Evolutionary conservation across 257 asterid species (phyloP), one percentile per base, ranked within the genome.

Genomic region (Coffea canephora): DNA sequence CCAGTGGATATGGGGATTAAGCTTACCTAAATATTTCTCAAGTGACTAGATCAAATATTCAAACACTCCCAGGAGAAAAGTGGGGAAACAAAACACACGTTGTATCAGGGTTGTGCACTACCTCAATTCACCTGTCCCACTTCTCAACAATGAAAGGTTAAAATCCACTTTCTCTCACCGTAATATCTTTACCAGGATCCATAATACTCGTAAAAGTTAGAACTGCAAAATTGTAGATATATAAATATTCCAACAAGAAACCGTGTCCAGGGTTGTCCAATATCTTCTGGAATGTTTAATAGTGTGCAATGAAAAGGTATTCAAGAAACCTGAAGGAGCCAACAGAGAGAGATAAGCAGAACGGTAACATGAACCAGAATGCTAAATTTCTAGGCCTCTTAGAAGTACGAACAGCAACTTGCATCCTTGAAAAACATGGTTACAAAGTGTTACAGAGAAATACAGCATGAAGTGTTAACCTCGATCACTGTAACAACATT

Each of bases 371-470:
- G 21, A 54, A 54, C 59, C 16, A 14, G 18, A 10, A 64, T 43
- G 73, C 43, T 25, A 12, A 61, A 57, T 45, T 36, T 78, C 55
- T 67, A 80, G 69, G 21, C 55, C 34, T 70, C 54, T 70, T 70
- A 16, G 31, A n/a, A 54, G 74, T 21, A 36, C 50, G 14, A 67
- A 67, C 57, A 67, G 34, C 4, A 31, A 25, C 19, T 72, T 62
- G 46, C 49, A 73, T 62, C 34, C 41, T 55, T 23, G n/a, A 71
- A 46, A 10, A 36, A 50, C 46, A 34, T 5, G 39, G 25, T 34
- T 12, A 23, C 54, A 8, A 12, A 68, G 41, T 41, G 65, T 50
- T 19, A 14, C 12, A 31, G 1, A 12, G 59, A 57, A 69, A 59
- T 57, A 39, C 78, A 62, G 13, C 50, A 72, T 48, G 64, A 49